phyloP scores from a whole-genome alignment of 805 yeast species.

The Pichia californica region DNA sequence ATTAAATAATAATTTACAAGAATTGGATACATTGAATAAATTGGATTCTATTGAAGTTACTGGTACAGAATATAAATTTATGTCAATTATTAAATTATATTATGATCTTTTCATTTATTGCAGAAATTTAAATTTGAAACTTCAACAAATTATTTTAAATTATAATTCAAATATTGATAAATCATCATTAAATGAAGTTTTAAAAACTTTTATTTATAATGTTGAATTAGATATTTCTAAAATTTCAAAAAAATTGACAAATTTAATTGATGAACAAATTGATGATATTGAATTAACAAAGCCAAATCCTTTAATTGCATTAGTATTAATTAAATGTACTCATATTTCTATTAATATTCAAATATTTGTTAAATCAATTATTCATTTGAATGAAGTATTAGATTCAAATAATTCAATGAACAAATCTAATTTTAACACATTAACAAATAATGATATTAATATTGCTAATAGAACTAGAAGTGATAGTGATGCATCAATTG shows the following conservation, averaged over 20 bases:
- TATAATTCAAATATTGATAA: neutral
- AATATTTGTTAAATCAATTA: constrained; percentile 18
- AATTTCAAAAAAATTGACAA: constrained; percentile 22
- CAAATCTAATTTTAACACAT: neutral
- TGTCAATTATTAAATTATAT: constrained; percentile 21
- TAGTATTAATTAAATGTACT: constrained; percentile 23
- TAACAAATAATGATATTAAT: neutral
- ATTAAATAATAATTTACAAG: constrained; percentile 15
- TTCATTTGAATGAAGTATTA: constrained; percentile 18
- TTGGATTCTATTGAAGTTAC: constrained; percentile 11
- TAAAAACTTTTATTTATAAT: constrained; percentile 25
- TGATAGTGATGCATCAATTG: constrained; percentile 4
- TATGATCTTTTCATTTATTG: constrained; percentile 17
- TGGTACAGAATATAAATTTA: constrained; percentile 22
- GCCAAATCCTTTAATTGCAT: constrained; percentile 23
- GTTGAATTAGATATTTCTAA: constrained; percentile 27
- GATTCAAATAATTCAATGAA: neutral
- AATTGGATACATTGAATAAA: constrained; percentile 12
- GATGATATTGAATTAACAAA: constrained; percentile 24
- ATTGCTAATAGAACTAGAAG: constrained; percentile 1
- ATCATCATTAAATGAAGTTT: constrained; percentile 9
- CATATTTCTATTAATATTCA: constrained; percentile 18
- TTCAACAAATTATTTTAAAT: constrained; percentile 1
- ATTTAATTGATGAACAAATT: constrained; percentile 26
- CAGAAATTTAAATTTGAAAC: constrained; percentile 1